Percentiles rank a stretch among this genome's conserved stretches.
phyloP scores from a whole-genome alignment of 495 filamentous ascomycete genomes.

The Stereocaulon alpinum region DNA sequence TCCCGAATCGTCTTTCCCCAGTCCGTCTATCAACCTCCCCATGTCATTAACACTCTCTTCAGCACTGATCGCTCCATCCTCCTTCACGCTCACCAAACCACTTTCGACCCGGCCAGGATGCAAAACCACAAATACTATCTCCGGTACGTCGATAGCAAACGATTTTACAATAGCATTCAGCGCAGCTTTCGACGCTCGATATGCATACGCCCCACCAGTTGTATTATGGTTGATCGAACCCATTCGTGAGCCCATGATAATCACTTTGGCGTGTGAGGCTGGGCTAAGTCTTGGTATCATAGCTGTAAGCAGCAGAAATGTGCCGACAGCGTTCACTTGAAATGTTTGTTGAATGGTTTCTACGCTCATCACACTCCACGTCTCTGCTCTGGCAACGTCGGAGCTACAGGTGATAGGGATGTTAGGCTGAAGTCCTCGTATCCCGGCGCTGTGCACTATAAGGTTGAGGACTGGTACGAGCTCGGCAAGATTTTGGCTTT shows the following conservation, averaged over 20 bases:
- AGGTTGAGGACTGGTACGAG: not conserved
- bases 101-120: constrained; percentile 34
- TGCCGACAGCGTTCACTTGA: not conserved
- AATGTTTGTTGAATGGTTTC: not conserved
- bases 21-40: constrained; percentile 25
- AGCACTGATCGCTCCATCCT: constrained; percentile 31
- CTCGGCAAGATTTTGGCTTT: not conserved
- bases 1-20: constrained; percentile 23
- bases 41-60: constrained; percentile 30
- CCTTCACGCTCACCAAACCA: constrained; percentile 29
- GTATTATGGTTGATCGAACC: constrained; percentile 23
- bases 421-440: not conserved
- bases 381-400: constrained; percentile 8
- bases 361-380: not conserved
- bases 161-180: constrained; percentile 27
- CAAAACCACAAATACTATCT: constrained; percentile 20
- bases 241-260: constrained; percentile 29
- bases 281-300: constrained; percentile 1
- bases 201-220: constrained; percentile 27
- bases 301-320: constrained; percentile 2
- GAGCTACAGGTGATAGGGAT: not conserved
- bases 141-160: constrained; percentile 28
- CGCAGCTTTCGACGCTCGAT: constrained; percentile 30
- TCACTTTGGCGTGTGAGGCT: constrained; percentile 21
- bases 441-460: constrained; percentile 7